A percentile compares a stretch with the other conserved stretches of the same genome.
phyloP scores from a whole-genome alignment of 116 monocot genomes.

The Cymodocea nodosa region DNA sequence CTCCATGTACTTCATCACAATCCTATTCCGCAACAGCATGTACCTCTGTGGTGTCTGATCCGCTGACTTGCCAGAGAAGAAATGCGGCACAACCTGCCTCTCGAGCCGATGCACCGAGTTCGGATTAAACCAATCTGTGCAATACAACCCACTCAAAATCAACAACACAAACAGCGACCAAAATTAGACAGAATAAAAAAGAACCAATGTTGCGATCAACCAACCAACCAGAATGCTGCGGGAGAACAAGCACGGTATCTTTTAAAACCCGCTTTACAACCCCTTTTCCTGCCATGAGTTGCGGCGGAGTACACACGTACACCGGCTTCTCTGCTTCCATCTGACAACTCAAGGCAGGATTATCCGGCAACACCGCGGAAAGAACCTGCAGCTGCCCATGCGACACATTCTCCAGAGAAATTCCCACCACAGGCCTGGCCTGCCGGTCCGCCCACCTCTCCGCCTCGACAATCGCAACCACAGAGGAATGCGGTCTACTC shows the following conservation, averaged over 20 bases:
- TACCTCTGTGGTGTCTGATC: conserved; percentile 75
- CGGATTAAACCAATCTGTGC: conserved; percentile 78
- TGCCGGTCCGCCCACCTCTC: conserved; percentile 21
- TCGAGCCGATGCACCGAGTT: conserved; percentile 69
- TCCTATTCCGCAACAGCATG: conserved; percentile 53
- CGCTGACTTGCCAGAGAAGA: conserved; percentile 73
- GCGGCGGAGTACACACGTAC: conserved; percentile 76
- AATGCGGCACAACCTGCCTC: conserved; percentile 92
- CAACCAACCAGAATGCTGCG: conserved; percentile 70
- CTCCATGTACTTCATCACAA: conserved; percentile 67
- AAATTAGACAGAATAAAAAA: not conserved
- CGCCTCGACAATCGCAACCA: conserved; percentile 10
- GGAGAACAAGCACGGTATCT: conserved; percentile 34
- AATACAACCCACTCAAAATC: not conserved
- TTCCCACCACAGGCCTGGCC: not conserved
- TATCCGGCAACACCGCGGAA: conserved; percentile 58
- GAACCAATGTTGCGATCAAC: not conserved
- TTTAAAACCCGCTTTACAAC: conserved; percentile 30
- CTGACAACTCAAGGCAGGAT: conserved; percentile 11
- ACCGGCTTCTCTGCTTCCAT: conserved; percentile 34
- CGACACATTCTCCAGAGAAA: conserved; percentile 71
- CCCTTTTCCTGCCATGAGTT: conserved; percentile 73
- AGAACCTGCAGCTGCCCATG: conserved; percentile 88
- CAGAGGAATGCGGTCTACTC: too few species aligned
- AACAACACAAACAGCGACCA: not conserved